phyloP scores from a whole-genome alignment of 495 filamentous ascomycete genomes.

The Pseudoneurospora amorphoporcata region DNA sequence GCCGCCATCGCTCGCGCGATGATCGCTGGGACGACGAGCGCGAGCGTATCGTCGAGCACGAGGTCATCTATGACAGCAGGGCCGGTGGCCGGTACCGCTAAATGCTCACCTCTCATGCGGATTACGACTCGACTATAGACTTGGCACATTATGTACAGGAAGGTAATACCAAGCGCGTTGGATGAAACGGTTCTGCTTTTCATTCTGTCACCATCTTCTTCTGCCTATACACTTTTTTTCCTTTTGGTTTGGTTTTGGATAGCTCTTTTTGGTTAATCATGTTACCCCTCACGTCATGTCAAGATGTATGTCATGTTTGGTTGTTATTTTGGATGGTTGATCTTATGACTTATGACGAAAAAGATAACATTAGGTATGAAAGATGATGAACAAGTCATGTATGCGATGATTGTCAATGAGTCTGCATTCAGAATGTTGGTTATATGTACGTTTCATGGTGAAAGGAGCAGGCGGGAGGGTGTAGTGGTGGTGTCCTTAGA shows the following conservation, averaged over 20 bases:
- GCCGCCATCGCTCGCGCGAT: slow-evolving; percentile 21
- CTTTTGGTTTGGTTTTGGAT: background rate
- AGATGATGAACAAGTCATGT: background rate
- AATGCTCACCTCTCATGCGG: background rate
- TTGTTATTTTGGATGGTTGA: background rate
- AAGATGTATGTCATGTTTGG: background rate
- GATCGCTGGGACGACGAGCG: slow-evolving; percentile 43
- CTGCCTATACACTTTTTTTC: background rate
- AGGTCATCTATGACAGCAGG: slow-evolving; percentile 43
- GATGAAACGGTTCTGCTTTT: background rate
- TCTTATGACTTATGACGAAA: background rate
- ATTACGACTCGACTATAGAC: background rate
- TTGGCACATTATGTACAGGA: background rate
- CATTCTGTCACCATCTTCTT: background rate
- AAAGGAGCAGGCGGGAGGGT: background rate
- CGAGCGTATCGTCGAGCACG: slow-evolving; percentile 48
- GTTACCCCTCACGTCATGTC: background rate
- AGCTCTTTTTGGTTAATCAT: background rate
- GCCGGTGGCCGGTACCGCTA: slow-evolving; percentile 22
- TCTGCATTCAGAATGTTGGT: background rate
- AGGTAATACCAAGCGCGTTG: background rate
- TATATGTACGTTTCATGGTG: background rate
- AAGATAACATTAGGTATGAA: background rate
- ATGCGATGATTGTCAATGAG: background rate
- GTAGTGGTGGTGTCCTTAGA: background rate